These are phyloP conservation scores for Omphalea diandra DNA, from an alignment of 441 rosid genomes.

Conservation along the genomic window DNA sequence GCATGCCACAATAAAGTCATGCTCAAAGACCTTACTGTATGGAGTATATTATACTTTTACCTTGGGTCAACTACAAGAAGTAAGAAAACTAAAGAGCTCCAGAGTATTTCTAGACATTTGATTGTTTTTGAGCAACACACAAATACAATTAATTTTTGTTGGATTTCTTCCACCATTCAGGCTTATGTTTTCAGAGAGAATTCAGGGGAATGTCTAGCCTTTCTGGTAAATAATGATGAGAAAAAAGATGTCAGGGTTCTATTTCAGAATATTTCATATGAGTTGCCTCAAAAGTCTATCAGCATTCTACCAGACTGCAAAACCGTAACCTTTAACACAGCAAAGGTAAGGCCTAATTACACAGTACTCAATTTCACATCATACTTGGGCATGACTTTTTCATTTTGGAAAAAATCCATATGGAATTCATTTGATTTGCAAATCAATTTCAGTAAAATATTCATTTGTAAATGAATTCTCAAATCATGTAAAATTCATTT, in stretches of 20 bases:
- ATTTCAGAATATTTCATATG: constrained; percentile 45
- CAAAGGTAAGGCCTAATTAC: constrained; percentile 42
- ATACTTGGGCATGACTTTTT: not conserved
- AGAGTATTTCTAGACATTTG: not conserved
- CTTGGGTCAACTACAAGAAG: constrained; percentile 53
- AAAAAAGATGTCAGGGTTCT: constrained; percentile 28
- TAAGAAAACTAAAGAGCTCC: constrained; percentile 28
- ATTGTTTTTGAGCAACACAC: not conserved
- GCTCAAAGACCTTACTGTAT: constrained; percentile 50
- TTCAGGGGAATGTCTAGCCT: constrained; percentile 58
- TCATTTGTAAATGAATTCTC: no score
- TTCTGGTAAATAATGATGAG: constrained; percentile 49
- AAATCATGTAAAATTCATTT: no score
- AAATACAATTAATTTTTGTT: not conserved
- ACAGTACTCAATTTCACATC: not conserved
- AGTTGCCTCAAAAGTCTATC: constrained; percentile 55
- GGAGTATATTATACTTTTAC: constrained; percentile 34
- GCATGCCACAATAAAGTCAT: constrained; percentile 55
- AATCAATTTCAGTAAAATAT: no score
- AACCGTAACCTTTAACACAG: constrained; percentile 60
- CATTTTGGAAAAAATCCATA: no score
- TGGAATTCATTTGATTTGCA: no score
- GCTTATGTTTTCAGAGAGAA: constrained; percentile 54
- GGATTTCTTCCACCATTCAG: constrained; percentile 29
- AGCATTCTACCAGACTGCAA: constrained; percentile 75